Base-by-base conservation (phyloP, 1,139 yeast genomes). In the Blastobotrys malaysiensis region DNA sequence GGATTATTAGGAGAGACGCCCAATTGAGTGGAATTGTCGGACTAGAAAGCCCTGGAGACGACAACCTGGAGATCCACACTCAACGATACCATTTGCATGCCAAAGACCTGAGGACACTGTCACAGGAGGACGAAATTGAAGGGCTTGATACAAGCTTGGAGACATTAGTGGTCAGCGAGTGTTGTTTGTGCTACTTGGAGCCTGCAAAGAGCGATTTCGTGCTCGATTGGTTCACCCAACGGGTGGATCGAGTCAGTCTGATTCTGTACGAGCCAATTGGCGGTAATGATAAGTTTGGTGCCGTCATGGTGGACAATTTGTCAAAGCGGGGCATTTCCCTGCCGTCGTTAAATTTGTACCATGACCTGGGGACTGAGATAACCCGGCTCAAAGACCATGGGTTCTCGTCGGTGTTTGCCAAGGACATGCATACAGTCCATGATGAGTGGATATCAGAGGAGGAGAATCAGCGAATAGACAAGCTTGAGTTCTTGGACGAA, bases 191-290 rank as follows among this genome's bases (percentile, higher is more conserved):
- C 67, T 93, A 93, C 65, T 69, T 88, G 58, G 77, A 81, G 3
- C 83, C 88, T 0, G 69, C 70, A 1, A 82, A 79, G 26, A 80
- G 93, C 9, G 76, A 77, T 51, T 53, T 65, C 1, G 77, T 89
- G 7, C 69, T 93, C 6, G 59, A 69, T 1, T 68, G 71, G 65
- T 62, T 71, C 24, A 57, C 55, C 0, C 36, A 46, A 0, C 45
- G 48, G 20, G 57, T 65, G 46, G 44, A 48, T 9, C 46, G 57
- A 56, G 4, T 66, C 52, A 64, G 77, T 1, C 66, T 87, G 57
- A 72, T 85, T 1, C 76, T 90, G 0, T 93, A 93, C 69, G 99
- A 93, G 61, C 99, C 99, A 0, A 82, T 91, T 67, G 80, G 82
- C 4, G 77, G 82, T 5, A 71, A 74, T 50, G 96, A 86, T 65